phyloP scores from a whole-genome alignment of 768 basidiomycete genomes.

The Auricularia cornea region DNA sequence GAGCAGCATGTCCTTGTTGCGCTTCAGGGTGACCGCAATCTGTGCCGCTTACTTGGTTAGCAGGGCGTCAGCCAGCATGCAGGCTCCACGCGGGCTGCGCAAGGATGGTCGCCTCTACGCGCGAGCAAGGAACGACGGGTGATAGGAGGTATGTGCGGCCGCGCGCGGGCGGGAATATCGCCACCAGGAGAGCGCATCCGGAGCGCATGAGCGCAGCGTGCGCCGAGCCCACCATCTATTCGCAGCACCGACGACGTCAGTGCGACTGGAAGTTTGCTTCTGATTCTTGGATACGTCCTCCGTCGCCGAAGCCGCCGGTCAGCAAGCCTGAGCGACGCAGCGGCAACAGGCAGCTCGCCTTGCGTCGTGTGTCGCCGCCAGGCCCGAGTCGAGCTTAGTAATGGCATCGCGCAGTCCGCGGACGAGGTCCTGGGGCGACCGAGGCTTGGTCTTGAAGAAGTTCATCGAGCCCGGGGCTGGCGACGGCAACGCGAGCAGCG shows the following conservation, averaged over 20 bases:
- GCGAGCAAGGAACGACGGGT: not conserved
- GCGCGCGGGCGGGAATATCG: too few species aligned
- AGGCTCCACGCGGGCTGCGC: too few species aligned
- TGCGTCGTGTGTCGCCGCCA: conserved; percentile 71
- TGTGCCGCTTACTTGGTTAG: conserved; percentile 82
- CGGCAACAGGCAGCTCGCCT: conserved; percentile 41
- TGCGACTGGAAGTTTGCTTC: too few species aligned
- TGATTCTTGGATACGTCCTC: conserved; percentile 88
- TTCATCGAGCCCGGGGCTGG: conserved; percentile 51
- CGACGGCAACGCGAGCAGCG: not conserved
- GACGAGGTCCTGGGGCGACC: conserved; percentile 83
- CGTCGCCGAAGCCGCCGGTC: conserved; percentile 49
- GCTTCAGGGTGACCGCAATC: conserved; percentile 79
- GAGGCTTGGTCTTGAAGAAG: conserved; percentile 89
- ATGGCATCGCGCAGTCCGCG: conserved; percentile 73
- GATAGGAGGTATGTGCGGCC: too few species aligned
- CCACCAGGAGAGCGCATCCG: too few species aligned
- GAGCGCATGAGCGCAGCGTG: too few species aligned
- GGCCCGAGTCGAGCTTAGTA: conserved; percentile 61
- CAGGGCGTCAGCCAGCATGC: too few species aligned
- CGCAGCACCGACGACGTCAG: too few species aligned
- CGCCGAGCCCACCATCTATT: too few species aligned
- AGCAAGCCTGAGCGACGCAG: conserved; percentile 1
- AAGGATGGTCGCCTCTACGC: too few species aligned
- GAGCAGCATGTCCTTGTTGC: conserved; percentile 92